A percentile compares a stretch with the other conserved stretches of the same genome.
These are phyloP conservation scores for Cryptococcus sp. DNA, from an alignment of 1,284 basidiomycete species.

Conservation along the genomic window DNA sequence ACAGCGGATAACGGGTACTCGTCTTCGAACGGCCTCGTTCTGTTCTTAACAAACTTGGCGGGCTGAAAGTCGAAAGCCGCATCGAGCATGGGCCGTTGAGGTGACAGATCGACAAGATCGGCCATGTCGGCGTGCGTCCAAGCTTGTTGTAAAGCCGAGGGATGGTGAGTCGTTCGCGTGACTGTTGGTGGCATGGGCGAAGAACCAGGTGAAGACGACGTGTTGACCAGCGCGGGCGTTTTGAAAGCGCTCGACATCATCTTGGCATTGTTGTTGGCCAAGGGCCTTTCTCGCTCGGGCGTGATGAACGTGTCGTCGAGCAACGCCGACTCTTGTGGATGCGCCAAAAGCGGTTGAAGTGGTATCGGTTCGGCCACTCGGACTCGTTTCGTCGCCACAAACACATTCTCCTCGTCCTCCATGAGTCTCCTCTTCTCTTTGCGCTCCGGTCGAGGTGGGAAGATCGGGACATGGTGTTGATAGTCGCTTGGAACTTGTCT, in stretches of 20 bases:
- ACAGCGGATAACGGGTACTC: slow-evolving; percentile 7
- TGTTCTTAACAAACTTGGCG: slow-evolving; percentile 3
- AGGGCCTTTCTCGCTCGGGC: slow-evolving; percentile 31
- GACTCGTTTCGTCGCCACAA: slow-evolving; percentile 29
- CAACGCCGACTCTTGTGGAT: slow-evolving; percentile 18
- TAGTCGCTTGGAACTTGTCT: background rate
- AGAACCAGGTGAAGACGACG: slow-evolving; percentile 44
- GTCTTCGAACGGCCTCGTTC: slow-evolving; percentile 15
- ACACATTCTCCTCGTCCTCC: slow-evolving; percentile 39
- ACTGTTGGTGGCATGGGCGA: slow-evolving; percentile 45
- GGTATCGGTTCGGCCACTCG: slow-evolving; percentile 26
- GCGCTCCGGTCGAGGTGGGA: slow-evolving; percentile 10
- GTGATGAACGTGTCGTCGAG: slow-evolving; percentile 39
- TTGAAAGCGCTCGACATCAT: slow-evolving; percentile 35
- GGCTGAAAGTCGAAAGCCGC: slow-evolving; percentile 42
- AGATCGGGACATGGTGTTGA: slow-evolving; percentile 4
- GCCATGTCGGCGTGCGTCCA: slow-evolving; percentile 42
- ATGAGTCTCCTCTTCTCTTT: slow-evolving; percentile 5
- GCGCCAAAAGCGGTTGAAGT: slow-evolving; percentile 26
- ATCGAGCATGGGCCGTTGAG: slow-evolving; percentile 27
- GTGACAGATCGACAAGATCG: slow-evolving; percentile 13
- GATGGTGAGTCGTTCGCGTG: slow-evolving; percentile 35
- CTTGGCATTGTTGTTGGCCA: slow-evolving; percentile 4
- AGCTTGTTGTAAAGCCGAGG: slow-evolving; percentile 34
- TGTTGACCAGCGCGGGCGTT: slow-evolving; percentile 40